These are phyloP conservation scores for Yamadazyma tumulicola DNA, from an alignment of 805 yeast species.

Conservation along the genomic window DNA sequence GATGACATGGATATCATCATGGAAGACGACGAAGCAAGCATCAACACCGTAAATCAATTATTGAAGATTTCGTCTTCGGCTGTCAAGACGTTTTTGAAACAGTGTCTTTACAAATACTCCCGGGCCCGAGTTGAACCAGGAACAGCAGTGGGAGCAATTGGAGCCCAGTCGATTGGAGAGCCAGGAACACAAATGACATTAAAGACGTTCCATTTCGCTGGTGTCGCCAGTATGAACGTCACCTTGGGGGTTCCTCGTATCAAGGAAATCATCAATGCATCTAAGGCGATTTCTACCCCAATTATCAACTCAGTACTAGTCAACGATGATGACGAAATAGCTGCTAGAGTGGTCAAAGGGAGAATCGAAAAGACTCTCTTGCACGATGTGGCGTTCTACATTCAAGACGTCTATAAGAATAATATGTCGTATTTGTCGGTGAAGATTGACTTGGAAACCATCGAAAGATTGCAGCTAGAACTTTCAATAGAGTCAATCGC, in stretches of 20 bases:
- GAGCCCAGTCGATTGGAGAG: constrained; percentile 98
- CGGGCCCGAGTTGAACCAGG: constrained; percentile 97
- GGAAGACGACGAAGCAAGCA: constrained; percentile 25
- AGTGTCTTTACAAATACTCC: constrained; percentile 77
- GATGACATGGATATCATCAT: constrained; percentile 40
- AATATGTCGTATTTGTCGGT: constrained; percentile 74
- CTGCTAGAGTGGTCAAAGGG: constrained; percentile 98
- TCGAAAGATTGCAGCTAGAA: constrained; percentile 87
- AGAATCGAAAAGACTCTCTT: constrained; percentile 89
- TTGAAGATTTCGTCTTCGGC: constrained; percentile 60
- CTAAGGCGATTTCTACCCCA: constrained; percentile 92
- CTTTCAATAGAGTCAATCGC: constrained; percentile 83
- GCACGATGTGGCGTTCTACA: constrained; percentile 80
- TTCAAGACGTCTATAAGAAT: constrained; percentile 91
- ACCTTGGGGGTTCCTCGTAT: constrained; percentile 99
- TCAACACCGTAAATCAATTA: constrained; percentile 58
- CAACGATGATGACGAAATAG: constrained; percentile 91
- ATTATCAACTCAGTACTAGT: constrained; percentile 92
- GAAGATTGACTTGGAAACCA: constrained; percentile 76
- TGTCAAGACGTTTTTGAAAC: constrained; percentile 63
- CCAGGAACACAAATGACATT: constrained; percentile 99
- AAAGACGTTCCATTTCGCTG: constrained; percentile 95
- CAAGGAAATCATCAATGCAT: constrained; percentile 96
- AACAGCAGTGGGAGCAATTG: constrained; percentile 98
- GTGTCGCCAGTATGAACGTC: constrained; percentile 98